Base-by-base conservation (phyloP, 75 land plant genomes). In the Pinus tabuliformis region DNA sequence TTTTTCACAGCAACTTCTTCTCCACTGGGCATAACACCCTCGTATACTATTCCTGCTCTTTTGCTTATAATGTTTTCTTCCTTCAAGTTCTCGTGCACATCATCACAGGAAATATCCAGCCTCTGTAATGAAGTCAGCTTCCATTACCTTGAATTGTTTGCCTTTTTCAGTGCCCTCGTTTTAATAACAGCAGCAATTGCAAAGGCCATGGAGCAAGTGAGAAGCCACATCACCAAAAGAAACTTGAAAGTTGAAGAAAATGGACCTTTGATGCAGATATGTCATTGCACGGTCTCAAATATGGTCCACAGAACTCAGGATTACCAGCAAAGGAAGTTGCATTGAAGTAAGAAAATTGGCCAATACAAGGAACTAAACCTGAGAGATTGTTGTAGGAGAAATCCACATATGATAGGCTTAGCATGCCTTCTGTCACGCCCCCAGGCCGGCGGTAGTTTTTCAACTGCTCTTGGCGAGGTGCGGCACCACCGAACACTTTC, bases 111-210 rank as follows among this genome's bases (percentile, higher is more conserved):
- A 82, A 93, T 91, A 52, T 91, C 94, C 75, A 93, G 78, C 52
- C 90, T 80, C 80, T 93, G 94, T 84, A 91, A 93, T 1, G 96
- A 81, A 12, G 96, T 93, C 14, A 93, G 76, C 80, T 86, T 91
- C 96, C 96, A 93, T 3, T 84, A 49, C 24, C 86, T 82, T 3
- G 88, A 76, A 64, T 78, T 84, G 62, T 73, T 77, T 15, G 84
- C 81, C 74, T 81, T 83, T 49, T 84, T 88, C 65, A 86, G 18
- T 1, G 90, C 86, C 61, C 86, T 70, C 13, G 93, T 88, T 54
- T 88, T 91, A 64, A 88, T 30, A 58, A 91, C 84, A 1, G 93
- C 93, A 1, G 78, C 88, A 30, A 82, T 58, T 30, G 93, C 93
- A 64, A 91, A 91, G 2, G 84, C 88, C 56, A 91, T 84, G 2